These are phyloP conservation scores for Scenedesmus sp. DNA, from an alignment of 163 green algal genomes.

Conservation along the genomic window DNA sequence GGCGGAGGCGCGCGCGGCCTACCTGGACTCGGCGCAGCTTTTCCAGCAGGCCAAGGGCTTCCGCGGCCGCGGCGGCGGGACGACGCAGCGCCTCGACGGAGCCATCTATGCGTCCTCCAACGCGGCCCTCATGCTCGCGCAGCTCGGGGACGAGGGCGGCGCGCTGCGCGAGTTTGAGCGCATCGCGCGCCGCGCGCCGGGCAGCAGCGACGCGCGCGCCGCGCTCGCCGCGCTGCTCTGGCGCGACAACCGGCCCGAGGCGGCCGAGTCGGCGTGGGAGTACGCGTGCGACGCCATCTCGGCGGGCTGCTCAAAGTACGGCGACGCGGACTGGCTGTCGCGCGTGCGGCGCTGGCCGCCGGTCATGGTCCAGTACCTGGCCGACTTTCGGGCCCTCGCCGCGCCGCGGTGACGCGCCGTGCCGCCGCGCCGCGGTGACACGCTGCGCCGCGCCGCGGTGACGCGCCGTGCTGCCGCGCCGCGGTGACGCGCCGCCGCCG, in stretches of 20 bases:
- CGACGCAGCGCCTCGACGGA: conserved; percentile 73
- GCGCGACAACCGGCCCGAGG: conserved; percentile 50
- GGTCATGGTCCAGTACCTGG: conserved; percentile 63
- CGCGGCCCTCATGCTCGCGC: conserved; percentile 79
- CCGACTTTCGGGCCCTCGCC: conserved; percentile 60
- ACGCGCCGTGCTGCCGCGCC: too few species aligned
- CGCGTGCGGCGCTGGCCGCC: conserved; percentile 77
- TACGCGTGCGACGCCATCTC: conserved; percentile 80
- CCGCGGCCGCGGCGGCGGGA: conserved; percentile 57
- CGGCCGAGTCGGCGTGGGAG: conserved; percentile 81
- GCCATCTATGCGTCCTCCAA: conserved; percentile 79
- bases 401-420: too few species aligned
- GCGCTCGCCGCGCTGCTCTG: conserved; percentile 86
- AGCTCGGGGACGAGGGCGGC: conserved; percentile 73
- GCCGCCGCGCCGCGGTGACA: too few species aligned
- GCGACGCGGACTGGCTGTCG: conserved; percentile 67
- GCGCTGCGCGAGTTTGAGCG: conserved; percentile 64
- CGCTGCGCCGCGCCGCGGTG: too few species aligned
- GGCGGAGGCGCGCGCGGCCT: conserved; percentile 69
- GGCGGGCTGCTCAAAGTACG: conserved; percentile 66
- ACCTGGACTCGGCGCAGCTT: conserved; percentile 57
- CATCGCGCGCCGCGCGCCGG: conserved; percentile 74
- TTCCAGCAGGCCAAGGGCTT: conserved; percentile 74
- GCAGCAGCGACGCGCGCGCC: conserved; percentile 79
- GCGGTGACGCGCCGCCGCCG: too few species aligned